These are phyloP conservation scores for Exophiala mesophila DNA, from an alignment of 2,329 filamentous ascomycete species.

Conservation along the genomic window DNA sequence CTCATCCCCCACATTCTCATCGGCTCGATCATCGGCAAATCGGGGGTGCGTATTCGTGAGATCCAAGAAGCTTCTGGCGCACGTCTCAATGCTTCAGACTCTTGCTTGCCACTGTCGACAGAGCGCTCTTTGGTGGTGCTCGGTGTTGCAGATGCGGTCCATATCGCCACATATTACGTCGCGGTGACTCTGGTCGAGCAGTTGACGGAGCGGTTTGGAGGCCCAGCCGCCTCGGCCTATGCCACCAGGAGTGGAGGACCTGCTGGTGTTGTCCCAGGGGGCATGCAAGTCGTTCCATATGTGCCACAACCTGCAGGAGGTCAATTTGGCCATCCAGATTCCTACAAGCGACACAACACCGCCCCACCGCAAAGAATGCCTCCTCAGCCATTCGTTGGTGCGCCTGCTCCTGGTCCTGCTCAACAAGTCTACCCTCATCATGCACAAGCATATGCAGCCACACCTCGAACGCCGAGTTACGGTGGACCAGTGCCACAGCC, in stretches of 20 bases:
- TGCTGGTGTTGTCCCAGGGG: constrained; percentile 87
- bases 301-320: constrained; percentile 88
- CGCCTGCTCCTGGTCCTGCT: constrained; percentile 67
- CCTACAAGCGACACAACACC: constrained; percentile 65
- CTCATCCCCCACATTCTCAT: constrained; percentile 96
- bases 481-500: constrained; percentile 75
- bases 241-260: constrained; percentile 91
- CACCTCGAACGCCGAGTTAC: constrained; percentile 69
- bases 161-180: constrained; percentile 98
- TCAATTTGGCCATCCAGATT: constrained; percentile 86
- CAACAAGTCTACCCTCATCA: constrained; percentile 37
- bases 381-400: constrained; percentile 55
- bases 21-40: constrained; percentile 97
- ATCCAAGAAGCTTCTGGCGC: constrained; percentile 98
- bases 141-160: constrained; percentile 94
- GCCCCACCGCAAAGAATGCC: constrained; percentile 71
- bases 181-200: constrained; percentile 97
- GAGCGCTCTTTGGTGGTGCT: constrained; percentile 97
- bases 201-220: constrained; percentile 91
- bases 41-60: constrained; percentile 89
- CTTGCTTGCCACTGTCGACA: constrained; percentile 87
- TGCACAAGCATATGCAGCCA: constrained; percentile 71
- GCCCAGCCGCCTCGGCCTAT: constrained; percentile 94
- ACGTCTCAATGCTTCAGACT: constrained; percentile 91
- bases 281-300: constrained; percentile 99